Base-by-base conservation (phyloP, 2,329 filamentous ascomycete genomes). In the Blastomyces parvus region DNA sequence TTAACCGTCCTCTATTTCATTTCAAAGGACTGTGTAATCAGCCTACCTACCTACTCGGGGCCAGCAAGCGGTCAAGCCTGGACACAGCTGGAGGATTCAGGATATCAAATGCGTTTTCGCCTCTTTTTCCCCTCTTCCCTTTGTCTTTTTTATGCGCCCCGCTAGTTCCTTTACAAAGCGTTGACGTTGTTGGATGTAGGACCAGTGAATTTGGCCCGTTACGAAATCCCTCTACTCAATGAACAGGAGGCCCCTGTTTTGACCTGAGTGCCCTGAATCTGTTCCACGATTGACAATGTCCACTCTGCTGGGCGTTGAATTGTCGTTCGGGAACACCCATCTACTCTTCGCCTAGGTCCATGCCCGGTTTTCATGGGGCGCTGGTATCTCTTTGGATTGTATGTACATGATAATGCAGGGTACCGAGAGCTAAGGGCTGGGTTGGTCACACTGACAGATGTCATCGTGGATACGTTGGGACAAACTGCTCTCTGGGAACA, bases 401-500 rank as follows among this genome's bases (percentile, higher is more conserved):
- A 36, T 36, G 27, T 48, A 11, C 27, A 36, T 48, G 42, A 46
- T n/a, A 22, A 61, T 61, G 59, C 59, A 61, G 33, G 46, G 38
- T 53, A 55, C 59, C 59, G 59, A 36, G 38, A 42, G 59, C 59
- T 53, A 55, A 30, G 9, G 44, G 13, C 19, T 55, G 3, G 25
- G 30, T 44, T 44, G 50, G 59, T 61, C 33, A 11, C 59, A 61
- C 59, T 40, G 33, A 27, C 46, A 52, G 33, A 42, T 53, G 46
- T 14, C 46, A 42, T 14, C 46, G 19, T 17, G 17, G 17, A n/a
- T 42, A 22, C 33, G 30, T 55, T 55, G 33, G 46, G 59, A 53
- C 59, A 61, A 61, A 61, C 48, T 61, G 25, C 48, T 61, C n/a
- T 53, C 33, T 27, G 30, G 48, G 36, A 42, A 55, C 33, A 61